phyloP scores from a whole-genome alignment of 2,329 filamentous ascomycete species.

The Ophiostoma sp. region DNA sequence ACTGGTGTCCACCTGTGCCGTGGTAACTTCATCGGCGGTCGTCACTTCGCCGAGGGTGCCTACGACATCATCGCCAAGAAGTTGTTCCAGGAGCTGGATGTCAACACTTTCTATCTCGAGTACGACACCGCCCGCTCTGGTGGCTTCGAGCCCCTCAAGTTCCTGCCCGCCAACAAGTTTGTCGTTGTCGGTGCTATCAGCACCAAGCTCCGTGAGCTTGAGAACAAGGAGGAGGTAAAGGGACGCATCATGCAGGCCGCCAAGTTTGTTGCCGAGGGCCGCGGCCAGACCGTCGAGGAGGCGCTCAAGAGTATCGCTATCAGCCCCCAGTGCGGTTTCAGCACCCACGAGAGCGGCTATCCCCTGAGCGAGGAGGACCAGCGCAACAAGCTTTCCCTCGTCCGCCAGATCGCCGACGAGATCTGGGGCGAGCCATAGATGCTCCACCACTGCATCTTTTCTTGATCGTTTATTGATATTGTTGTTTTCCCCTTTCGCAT shows the following conservation, averaged over 20 bases:
- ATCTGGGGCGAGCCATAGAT: slow-evolving; percentile 48
- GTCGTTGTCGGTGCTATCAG: slow-evolving; percentile 54
- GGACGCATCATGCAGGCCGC: slow-evolving; percentile 52
- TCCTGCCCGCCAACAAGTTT: slow-evolving; percentile 56
- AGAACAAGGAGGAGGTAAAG: slow-evolving; percentile 50
- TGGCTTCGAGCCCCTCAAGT: slow-evolving; percentile 56
- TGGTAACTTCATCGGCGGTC: slow-evolving; percentile 56
- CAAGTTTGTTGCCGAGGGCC: slow-evolving; percentile 60
- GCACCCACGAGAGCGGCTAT: slow-evolving; percentile 66
- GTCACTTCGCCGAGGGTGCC: slow-evolving; percentile 60
- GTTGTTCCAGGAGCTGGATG: slow-evolving; percentile 54
- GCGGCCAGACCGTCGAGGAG: slow-evolving; percentile 53
- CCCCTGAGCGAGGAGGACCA: slow-evolving; percentile 61
- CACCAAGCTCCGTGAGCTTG: slow-evolving; percentile 26
- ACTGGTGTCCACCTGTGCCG: slow-evolving; percentile 64
- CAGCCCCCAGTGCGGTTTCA: slow-evolving; percentile 64
- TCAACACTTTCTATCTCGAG: slow-evolving; percentile 47
- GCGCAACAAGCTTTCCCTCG: slow-evolving; percentile 64
- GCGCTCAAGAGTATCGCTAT: slow-evolving; percentile 60
- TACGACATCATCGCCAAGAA: slow-evolving; percentile 58
- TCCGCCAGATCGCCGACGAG: slow-evolving; percentile 59
- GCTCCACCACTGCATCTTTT: slow-evolving; percentile 32
- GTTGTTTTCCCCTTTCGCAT: slow-evolving; percentile 1
- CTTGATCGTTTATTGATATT: neutral
- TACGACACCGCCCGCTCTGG: slow-evolving; percentile 52